Base-by-base conservation (phyloP, 305 asterid species). In the Stenogyne calaminthoides region DNA sequence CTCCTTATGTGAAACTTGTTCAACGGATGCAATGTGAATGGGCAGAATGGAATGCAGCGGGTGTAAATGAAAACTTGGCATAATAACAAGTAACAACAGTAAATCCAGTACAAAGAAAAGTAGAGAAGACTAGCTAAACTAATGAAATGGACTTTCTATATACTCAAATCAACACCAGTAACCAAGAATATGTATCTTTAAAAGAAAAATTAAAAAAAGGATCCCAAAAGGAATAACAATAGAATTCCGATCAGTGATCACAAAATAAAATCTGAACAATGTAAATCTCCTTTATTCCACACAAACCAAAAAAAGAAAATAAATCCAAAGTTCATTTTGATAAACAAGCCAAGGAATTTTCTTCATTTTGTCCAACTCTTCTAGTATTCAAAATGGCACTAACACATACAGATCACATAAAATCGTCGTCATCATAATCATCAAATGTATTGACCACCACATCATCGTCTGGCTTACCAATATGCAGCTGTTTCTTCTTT, bases 401-500 rank as follows among this genome's bases (percentile, higher is more conserved):
- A 19, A 19, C 34, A 55, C n/a, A 4, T 9, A 9, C 29, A 1
- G 12, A 3, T 84, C 79, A 82, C 86, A 84, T 84, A 54, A 84
- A 84, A 80, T 84, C 86, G 42, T 77, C 76, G 22, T 84, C 88
- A 29, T 84, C 84, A 29, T 12, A 77, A 22, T 70, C 84, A 10
- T 82, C 71, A 20, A 52, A 69, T 40, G 71, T 59, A 69, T 71
- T 84, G 34, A 63, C 91, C 8, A 58, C 83, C 58, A 82, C 81
- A 42, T 84, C 97, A 8, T 92, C 96, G 44, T 81, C 96, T 1
- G 81, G 76, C 79, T 80, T 87, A 51, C 86, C 96, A 16, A 90
- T 66, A 55, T 83, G 89, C 77, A 92, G 57, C 79, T 88, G 93
- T 64, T 83, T 90, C 88, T 92, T 92, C 88, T 90, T 92, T 68